Percentiles rank a stretch among this genome's conserved stretches.
Evolutionary conservation across 2,329 filamentous ascomycete genomes (phyloP).

Genomic region (Aspergillus carbonarius): DNA sequence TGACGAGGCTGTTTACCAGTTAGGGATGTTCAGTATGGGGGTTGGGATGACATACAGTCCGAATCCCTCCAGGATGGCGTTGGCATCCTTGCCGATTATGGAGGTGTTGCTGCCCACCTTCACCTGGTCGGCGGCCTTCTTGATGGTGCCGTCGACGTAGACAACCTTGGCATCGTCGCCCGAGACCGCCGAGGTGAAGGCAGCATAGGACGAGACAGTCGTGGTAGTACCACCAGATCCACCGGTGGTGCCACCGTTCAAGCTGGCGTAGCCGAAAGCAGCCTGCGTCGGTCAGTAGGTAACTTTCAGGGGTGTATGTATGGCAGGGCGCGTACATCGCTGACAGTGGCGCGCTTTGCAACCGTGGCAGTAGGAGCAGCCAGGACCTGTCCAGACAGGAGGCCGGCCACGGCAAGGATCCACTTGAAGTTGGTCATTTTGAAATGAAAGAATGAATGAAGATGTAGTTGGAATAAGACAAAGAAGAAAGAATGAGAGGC

Average conservation of each 20-base stretch:
- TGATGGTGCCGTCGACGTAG: slow-evolving; percentile 49
- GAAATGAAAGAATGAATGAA: background rate
- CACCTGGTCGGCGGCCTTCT: slow-evolving; percentile 44
- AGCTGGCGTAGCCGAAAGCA: slow-evolving; percentile 47
- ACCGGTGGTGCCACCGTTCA: slow-evolving; percentile 56
- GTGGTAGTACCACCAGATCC: slow-evolving; percentile 56
- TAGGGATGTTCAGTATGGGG: no score
- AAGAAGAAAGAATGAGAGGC: slow-evolving; percentile 7
- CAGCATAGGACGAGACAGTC: slow-evolving; percentile 54
- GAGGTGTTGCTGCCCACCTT: slow-evolving; percentile 52
- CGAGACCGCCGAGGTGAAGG: slow-evolving; percentile 52
- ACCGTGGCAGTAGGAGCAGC: slow-evolving; percentile 27
- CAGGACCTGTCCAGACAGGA: slow-evolving; percentile 26
- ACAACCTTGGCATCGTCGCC: slow-evolving; percentile 49
- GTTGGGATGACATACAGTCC: slow-evolving; percentile 21
- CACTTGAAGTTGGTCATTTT: slow-evolving; percentile 28
- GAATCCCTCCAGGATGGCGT: slow-evolving; percentile 56
- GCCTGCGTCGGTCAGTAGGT: slow-evolving; percentile 12
- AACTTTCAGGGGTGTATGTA: background rate
- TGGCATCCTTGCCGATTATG: slow-evolving; percentile 51
- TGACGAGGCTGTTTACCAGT: slow-evolving; percentile 48
- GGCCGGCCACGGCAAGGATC: slow-evolving; percentile 23
- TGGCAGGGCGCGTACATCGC: slow-evolving; percentile 22
- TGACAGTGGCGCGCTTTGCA: slow-evolving; percentile 27
- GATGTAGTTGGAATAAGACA: slow-evolving; percentile 1